Conservation (phyloP, 2,329 filamentous ascomycete genomes). For the Daldinia eschscholtzii region DNA sequence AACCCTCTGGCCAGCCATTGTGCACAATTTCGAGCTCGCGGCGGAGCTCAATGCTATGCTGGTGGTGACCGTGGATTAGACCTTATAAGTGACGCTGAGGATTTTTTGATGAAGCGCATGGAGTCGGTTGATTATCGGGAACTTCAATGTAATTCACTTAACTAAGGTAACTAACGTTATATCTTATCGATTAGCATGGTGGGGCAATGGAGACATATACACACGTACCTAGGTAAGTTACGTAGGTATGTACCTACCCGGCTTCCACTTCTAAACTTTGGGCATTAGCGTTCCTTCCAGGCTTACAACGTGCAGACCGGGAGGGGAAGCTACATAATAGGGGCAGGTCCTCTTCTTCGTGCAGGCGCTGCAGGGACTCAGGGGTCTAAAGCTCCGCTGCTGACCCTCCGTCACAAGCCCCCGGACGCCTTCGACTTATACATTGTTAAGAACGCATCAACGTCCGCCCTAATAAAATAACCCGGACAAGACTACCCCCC, state of each 20-base stretch:
- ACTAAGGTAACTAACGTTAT: background rate
- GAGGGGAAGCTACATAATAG: slow-evolving; percentile 27
- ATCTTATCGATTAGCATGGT: slow-evolving; percentile 33
- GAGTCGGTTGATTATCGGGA: slow-evolving; percentile 37
- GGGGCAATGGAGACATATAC: background rate
- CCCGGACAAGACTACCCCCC: background rate
- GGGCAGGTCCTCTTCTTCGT: slow-evolving; percentile 8
- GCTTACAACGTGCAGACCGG: slow-evolving; percentile 6
- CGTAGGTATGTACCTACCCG: slow-evolving; percentile 3
- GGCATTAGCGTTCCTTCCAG: slow-evolving; percentile 9
- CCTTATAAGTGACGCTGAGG: slow-evolving; percentile 17
- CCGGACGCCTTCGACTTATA: background rate
- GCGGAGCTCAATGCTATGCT: slow-evolving; percentile 34
- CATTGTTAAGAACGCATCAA: slow-evolving; percentile 5
- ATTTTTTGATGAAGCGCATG: slow-evolving; percentile 34
- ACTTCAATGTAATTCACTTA: background rate
- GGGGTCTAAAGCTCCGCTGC: slow-evolving; percentile 33
- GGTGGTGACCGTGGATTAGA: slow-evolving; percentile 5
- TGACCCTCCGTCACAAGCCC: slow-evolving; percentile 14
- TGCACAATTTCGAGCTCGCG: slow-evolving; percentile 37
- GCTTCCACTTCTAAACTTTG: slow-evolving; percentile 1
- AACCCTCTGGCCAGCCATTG: slow-evolving; percentile 54
- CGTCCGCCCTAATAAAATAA: background rate
- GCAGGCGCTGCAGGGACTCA: slow-evolving; percentile 33
- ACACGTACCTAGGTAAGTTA: background rate